Conservation (phyloP, 768 basidiomycete species). For the Boletus subparvulus region DNA sequence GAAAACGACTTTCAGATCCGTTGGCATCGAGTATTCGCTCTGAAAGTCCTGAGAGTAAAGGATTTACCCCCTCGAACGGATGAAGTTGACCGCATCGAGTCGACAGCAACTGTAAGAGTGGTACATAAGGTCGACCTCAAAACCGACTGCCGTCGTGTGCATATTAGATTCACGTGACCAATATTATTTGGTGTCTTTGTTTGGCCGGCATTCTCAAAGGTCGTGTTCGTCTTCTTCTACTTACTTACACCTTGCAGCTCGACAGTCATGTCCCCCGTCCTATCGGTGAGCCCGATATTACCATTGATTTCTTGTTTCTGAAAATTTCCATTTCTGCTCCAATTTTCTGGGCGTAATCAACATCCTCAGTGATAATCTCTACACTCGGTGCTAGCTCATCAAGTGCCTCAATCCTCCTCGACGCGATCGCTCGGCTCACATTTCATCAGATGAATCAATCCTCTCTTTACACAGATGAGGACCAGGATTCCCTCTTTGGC, state of each 20-base stretch:
- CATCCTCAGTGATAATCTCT: conserved; percentile 4
- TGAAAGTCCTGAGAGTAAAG: too few relatives aligned
- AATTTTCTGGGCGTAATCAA: background rate
- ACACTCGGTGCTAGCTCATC: background rate
- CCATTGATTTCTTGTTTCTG: background rate
- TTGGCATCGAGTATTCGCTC: too few relatives aligned
- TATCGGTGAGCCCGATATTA: conserved; percentile 3
- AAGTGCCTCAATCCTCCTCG: conserved; percentile 19
- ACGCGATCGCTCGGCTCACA: conserved; percentile 15
- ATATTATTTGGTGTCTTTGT: conserved; percentile 9
- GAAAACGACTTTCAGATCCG: too few relatives aligned
- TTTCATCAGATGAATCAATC: conserved; percentile 20
- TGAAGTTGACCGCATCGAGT: too few relatives aligned
- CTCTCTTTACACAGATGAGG: conserved; percentile 26
- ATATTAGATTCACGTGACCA: background rate
- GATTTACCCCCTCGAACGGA: too few relatives aligned
- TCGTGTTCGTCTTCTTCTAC: background rate
- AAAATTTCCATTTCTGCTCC: background rate
- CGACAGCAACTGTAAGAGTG: too few relatives aligned
- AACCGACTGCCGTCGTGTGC: too few relatives aligned
- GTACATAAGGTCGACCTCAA: too few relatives aligned
- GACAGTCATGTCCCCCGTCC: background rate
- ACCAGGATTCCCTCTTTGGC: conserved; percentile 78
- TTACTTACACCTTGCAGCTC: background rate
- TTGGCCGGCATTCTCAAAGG: background rate